These are phyloP conservation scores for Ceratobasidium sp. DNA, from an alignment of 1,284 basidiomycete genomes.

Conservation along the genomic window DNA sequence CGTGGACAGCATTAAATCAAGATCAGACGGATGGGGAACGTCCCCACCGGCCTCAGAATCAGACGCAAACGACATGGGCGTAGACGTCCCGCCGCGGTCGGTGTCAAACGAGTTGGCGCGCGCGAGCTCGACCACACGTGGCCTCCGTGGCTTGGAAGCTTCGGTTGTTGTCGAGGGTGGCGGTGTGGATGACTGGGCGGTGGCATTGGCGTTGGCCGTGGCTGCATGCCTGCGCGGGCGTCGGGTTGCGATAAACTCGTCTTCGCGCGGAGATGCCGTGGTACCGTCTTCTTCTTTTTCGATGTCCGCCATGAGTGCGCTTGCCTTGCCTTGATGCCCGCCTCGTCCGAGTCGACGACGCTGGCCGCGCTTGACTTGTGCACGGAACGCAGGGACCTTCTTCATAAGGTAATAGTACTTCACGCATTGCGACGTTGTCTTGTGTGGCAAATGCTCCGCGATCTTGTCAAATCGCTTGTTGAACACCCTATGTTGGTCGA, in stretches of 20 bases:
- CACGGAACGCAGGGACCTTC: slow-evolving; percentile 83
- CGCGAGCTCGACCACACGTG: slow-evolving; percentile 35
- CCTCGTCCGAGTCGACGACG: slow-evolving; percentile 68
- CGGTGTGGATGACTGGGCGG: slow-evolving; percentile 22
- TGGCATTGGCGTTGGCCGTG: slow-evolving; percentile 6
- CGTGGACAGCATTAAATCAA: slow-evolving; percentile 34
- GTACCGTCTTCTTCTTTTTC: slow-evolving; percentile 49
- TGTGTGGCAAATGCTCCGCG: slow-evolving; percentile 80
- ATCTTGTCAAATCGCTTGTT: slow-evolving; percentile 96
- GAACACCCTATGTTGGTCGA: slow-evolving; percentile 80
- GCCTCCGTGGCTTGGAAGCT: slow-evolving; percentile 15
- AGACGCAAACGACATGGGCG: slow-evolving; percentile 22
- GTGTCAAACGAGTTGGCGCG: slow-evolving; percentile 25
- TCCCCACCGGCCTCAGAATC: slow-evolving; percentile 33
- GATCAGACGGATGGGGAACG: slow-evolving; percentile 27
- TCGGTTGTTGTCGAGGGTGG: slow-evolving; percentile 1
- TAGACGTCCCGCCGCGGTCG: slow-evolving; percentile 28
- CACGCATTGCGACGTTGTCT: slow-evolving; percentile 88
- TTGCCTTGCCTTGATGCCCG: slow-evolving; percentile 66
- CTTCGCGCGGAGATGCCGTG: slow-evolving; percentile 43
- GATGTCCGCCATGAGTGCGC: slow-evolving; percentile 79
- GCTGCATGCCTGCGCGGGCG: slow-evolving; percentile 26
- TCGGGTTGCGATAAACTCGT: slow-evolving; percentile 44
- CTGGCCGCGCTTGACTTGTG: slow-evolving; percentile 70
- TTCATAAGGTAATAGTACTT: slow-evolving; percentile 96